These are phyloP conservation scores for Phytopythium aichiense DNA, from an alignment of 352 stramenopile species.

Conservation along the genomic window DNA sequence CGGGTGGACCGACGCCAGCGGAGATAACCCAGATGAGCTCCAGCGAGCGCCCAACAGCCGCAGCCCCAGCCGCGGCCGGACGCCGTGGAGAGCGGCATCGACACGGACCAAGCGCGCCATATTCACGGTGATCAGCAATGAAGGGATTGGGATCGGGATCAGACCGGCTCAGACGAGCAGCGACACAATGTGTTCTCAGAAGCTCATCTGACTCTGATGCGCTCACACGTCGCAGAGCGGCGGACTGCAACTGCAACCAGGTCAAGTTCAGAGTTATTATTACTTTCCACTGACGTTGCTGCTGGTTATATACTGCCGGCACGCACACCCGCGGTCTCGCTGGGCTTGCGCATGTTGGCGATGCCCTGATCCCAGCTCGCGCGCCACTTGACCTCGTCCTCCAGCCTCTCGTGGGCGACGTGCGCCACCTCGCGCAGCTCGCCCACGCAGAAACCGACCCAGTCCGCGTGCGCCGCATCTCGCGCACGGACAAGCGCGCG, in stretches of 20 bases:
- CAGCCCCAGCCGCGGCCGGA: neutral
- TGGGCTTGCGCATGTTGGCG: constrained; percentile 17
- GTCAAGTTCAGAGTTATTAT: neutral
- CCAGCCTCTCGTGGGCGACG: constrained; percentile 35
- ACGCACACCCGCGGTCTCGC: neutral
- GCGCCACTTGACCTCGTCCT: constrained; percentile 56
- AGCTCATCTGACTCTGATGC: neutral
- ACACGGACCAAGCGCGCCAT: neutral
- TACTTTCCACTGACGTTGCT: neutral
- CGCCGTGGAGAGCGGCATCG: neutral
- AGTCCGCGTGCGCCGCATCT: constrained; percentile 38
- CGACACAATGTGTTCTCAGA: neutral
- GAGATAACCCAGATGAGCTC: constrained; percentile 8
- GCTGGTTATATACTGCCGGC: neutral
- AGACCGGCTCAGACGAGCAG: neutral
- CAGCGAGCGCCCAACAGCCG: constrained; percentile 1
- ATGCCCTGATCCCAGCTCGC: constrained; percentile 48
- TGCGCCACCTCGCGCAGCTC: constrained; percentile 13
- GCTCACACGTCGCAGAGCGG: neutral
- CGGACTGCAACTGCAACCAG: neutral
- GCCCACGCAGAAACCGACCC: constrained; percentile 20
- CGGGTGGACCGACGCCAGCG: constrained; percentile 30
- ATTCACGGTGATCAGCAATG: neutral
- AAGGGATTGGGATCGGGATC: neutral
- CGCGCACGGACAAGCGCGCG: constrained; percentile 42